Percentiles rank a stretch among this genome's conserved stretches.
Conservation (phyloP, 2,329 filamentous ascomycete genomes). For the Fusarium decemcellulare region DNA sequence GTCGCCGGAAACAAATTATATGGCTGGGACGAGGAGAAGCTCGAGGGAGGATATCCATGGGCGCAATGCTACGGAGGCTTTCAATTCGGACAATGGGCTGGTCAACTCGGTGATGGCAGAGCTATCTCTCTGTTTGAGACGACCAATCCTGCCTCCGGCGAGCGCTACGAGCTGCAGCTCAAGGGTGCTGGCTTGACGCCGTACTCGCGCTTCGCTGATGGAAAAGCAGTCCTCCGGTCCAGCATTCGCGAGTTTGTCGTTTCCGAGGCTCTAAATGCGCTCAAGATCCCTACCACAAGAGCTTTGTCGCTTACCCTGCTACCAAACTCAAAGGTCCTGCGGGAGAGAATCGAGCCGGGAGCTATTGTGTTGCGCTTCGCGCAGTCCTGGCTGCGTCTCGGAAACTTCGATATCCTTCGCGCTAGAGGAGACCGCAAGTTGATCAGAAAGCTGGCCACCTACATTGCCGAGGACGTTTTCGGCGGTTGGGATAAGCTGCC, state of each 20-base stretch:
- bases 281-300: slow-evolving; percentile 88
- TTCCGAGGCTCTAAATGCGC: slow-evolving; percentile 88
- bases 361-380: slow-evolving; percentile 95
- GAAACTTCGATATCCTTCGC: slow-evolving; percentile 95
- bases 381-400: slow-evolving; percentile 90
- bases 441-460: slow-evolving; percentile 82
- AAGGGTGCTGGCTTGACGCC: slow-evolving; percentile 96
- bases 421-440: slow-evolving; percentile 83
- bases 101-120: slow-evolving; percentile 93
- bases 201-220: slow-evolving; percentile 96
- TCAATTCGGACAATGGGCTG: slow-evolving; percentile 90
- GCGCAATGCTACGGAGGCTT: slow-evolving; percentile 96
- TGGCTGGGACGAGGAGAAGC: slow-evolving; percentile 79
- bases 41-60: slow-evolving; percentile 90
- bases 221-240: slow-evolving; percentile 91
- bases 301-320: slow-evolving; percentile 86
- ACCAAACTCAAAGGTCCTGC: slow-evolving; percentile 78
- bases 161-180: slow-evolving; percentile 89
- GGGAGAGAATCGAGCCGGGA: slow-evolving; percentile 88
- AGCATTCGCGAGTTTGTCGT: slow-evolving; percentile 96
- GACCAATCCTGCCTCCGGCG: slow-evolving; percentile 79
- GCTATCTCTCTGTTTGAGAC: slow-evolving; percentile 96
- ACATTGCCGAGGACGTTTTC: slow-evolving; percentile 89
- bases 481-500: slow-evolving; percentile 90
- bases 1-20: slow-evolving; percentile 88